Base-by-base conservation (phyloP, 2,329 filamentous ascomycete species). In the Penicillium sumatraense region DNA sequence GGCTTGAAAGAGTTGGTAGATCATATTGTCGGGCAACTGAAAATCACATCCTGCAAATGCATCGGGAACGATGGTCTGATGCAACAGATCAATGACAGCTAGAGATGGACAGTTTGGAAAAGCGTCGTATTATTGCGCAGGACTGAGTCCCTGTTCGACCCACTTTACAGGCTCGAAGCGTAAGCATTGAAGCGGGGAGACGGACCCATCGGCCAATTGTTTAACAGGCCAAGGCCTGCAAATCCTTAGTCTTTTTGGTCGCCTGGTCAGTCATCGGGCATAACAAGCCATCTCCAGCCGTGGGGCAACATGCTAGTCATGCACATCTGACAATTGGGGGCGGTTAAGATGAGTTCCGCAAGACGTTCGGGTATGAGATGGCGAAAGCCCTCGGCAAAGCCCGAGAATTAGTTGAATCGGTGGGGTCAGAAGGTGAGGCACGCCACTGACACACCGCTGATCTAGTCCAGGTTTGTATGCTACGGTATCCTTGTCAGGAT, bases 161-260 rank as follows among this genome's bases (percentile, higher is more conserved):
- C 42, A 31, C 42, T 46, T 29, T 20, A 46, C 42, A 46, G 42
- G 42, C 42, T 46, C 42, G 26, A 31, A 46, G 42, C 42, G 42
- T 46, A 46, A 46, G 42, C 42, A 13, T 31, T 6, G 26, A 46
- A 20, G 42, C 42, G 42, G 42, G 42, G 42, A 24, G 42, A 44
- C 27, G 42, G 26, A 20, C 3, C 11, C 26, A 6, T 46, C 42
- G 16, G 21, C 42, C 42, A 46, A 46, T 46, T 46, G 42, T 21
- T 16, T 13, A 21, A 13, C 42, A 31, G 42, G 42, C 42, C 42
- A 46, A 46, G 41, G 8, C 26, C 13, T 13, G 42, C 23, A n/a
- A n/a, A 44, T 44, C 40, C 23, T 44, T 26, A 23, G 8, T n/a
- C 14, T 42, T 24, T 42, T 42, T 23, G 40, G 40, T 20, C 7